Conservation (phyloP, 352 stramenopile genomes). For the Globisporangium cederbergense region DNA sequence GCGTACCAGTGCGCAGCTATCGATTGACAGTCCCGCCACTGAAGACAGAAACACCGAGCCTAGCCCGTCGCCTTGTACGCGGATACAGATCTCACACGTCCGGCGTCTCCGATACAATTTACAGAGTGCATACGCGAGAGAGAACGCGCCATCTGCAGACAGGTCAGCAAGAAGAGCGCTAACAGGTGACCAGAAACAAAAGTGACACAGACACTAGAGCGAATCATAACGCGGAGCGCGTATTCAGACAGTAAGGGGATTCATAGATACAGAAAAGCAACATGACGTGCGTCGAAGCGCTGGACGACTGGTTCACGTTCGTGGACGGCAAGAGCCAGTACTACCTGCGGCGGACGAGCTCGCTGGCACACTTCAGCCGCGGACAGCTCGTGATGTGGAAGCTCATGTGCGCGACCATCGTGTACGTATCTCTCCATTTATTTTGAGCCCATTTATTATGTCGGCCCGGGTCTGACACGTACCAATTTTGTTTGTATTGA, state of each 20-base stretch:
- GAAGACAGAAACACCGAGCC: not conserved
- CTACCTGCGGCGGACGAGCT: constrained; percentile 42
- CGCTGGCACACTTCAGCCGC: constrained; percentile 39
- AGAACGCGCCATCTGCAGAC: not conserved
- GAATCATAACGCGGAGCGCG: not conserved
- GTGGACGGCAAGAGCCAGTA: constrained; percentile 63
- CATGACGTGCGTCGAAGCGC: constrained; percentile 31
- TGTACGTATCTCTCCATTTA: constrained; percentile 28
- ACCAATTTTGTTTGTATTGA: not conserved
- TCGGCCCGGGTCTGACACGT: not conserved
- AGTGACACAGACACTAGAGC: not conserved
- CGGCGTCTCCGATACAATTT: not conserved
- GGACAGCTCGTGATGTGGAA: constrained; percentile 63
- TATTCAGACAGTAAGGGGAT: not conserved
- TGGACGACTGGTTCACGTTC: constrained; percentile 64
- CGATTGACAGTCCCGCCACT: not conserved
- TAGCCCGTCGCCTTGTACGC: not conserved
- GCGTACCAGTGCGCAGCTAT: not conserved
- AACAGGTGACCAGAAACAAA: not conserved
- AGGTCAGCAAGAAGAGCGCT: not conserved
- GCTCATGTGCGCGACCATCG: constrained; percentile 41
- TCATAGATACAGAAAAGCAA: not conserved
- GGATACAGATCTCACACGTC: not conserved
- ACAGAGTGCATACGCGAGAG: not conserved
- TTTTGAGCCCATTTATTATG: constrained; percentile 2